phyloP scores from a whole-genome alignment of 768 basidiomycete species.

The Boletus barrowsii region DNA sequence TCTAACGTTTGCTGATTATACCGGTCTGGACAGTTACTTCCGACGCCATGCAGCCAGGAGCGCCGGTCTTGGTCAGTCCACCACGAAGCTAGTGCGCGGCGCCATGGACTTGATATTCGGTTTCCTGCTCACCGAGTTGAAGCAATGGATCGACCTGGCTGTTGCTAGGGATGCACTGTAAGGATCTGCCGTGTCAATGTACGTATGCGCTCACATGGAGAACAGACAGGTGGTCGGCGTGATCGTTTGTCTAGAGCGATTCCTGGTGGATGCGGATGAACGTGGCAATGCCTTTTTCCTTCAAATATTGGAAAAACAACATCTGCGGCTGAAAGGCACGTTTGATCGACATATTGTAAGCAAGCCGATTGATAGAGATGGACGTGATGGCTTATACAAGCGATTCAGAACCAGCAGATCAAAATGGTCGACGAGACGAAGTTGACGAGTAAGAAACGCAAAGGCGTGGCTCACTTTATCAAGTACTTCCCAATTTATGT shows the following conservation, averaged over 20 bases:
- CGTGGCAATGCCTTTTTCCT: slow-evolving; percentile 73
- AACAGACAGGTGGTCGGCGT: slow-evolving; percentile 83
- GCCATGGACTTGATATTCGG: slow-evolving; percentile 96
- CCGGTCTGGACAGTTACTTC: slow-evolving; percentile 92
- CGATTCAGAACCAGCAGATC: slow-evolving; percentile 74
- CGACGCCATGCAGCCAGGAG: slow-evolving; percentile 82
- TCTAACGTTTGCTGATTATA: slow-evolving; percentile 93
- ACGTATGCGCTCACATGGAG: slow-evolving; percentile 2
- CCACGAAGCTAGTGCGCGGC: slow-evolving; percentile 76
- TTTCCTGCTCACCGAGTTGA: slow-evolving; percentile 81
- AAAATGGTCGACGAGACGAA: slow-evolving; percentile 88
- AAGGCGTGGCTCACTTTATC: slow-evolving; percentile 88
- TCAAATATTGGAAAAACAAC: slow-evolving; percentile 77
- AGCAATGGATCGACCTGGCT: slow-evolving; percentile 79
- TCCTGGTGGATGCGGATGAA: slow-evolving; percentile 74
- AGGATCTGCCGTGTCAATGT: background rate
- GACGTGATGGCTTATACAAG: background rate
- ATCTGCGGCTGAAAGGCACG: slow-evolving; percentile 66
- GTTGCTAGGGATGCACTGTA: slow-evolving; percentile 76
- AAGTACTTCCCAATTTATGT: slow-evolving; percentile 91
- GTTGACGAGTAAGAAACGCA: slow-evolving; percentile 86
- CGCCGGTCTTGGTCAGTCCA: slow-evolving; percentile 61
- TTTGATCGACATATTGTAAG: slow-evolving; percentile 76
- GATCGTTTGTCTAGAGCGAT: slow-evolving; percentile 73
- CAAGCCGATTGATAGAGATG: background rate